A percentile compares a stretch with the other conserved stretches of the same genome.
Conservation (phyloP, 495 filamentous ascomycete species). For the Hyaloscypha finlandica region DNA sequence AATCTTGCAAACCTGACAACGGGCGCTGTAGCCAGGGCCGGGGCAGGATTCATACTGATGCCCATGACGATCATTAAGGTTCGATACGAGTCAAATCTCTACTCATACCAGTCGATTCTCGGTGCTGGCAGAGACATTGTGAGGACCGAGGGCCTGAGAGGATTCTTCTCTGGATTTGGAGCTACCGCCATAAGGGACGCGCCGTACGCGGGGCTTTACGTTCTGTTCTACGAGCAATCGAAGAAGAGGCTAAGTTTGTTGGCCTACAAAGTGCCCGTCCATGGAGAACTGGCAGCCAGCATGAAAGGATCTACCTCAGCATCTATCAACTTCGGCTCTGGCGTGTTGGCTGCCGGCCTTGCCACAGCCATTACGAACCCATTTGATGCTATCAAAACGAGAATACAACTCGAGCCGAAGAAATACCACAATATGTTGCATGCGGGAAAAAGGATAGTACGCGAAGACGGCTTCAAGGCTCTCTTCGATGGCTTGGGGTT, state of each 20-base stretch:
- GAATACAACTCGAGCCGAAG: slow-evolving; percentile 85
- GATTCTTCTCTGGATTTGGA: slow-evolving; percentile 92
- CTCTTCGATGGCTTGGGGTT: slow-evolving; percentile 87
- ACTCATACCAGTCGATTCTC: slow-evolving; percentile 77
- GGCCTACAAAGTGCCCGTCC: slow-evolving; percentile 24
- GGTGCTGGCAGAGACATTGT: slow-evolving; percentile 76
- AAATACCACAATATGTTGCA: slow-evolving; percentile 85
- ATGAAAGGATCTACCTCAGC: slow-evolving; percentile 52
- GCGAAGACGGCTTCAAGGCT: slow-evolving; percentile 76
- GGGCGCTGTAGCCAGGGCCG: slow-evolving; percentile 79
- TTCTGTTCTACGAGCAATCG: slow-evolving; percentile 88
- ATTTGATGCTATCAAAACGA: slow-evolving; percentile 94
- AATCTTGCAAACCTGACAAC: slow-evolving; percentile 83
- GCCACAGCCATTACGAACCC: slow-evolving; percentile 91
- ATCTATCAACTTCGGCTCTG: slow-evolving; percentile 81
- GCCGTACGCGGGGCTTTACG: slow-evolving; percentile 93
- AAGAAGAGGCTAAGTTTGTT: slow-evolving; percentile 64
- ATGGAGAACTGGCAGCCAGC: slow-evolving; percentile 14
- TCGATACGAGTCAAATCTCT: slow-evolving; percentile 84
- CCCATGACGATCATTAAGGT: slow-evolving; percentile 97
- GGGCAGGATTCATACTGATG: slow-evolving; percentile 91
- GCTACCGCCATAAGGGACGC: slow-evolving; percentile 93
- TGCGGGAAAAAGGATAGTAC: slow-evolving; percentile 72
- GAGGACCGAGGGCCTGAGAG: slow-evolving; percentile 69
- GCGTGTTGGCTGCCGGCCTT: slow-evolving; percentile 73